Evolutionary conservation across 2,329 filamentous ascomycete genomes (phyloP), one percentile per base, ranked within the genome.

Genomic region (Ilyonectria sp.): DNA sequence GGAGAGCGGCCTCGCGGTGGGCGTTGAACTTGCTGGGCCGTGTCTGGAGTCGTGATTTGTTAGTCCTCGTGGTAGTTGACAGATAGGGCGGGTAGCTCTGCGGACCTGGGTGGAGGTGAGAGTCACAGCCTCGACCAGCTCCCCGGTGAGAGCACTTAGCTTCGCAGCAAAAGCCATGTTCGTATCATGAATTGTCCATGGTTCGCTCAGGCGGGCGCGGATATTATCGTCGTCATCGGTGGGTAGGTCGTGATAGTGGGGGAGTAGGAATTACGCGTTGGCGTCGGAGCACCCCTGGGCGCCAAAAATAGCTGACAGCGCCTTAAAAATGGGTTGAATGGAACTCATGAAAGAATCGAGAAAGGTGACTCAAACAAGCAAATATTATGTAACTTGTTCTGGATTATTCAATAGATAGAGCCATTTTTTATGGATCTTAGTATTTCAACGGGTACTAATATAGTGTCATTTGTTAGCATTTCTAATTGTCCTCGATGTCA

Each of bases 161-260:
- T 85, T 87, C 70, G 91, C 89, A 74, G 90, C 86, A 79, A 93
- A 91, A 40, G 93, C 89, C 93, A 97, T 97, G 43, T 15, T 65
- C 43, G 26, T 68, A 58, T 75, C 71, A 74, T 71, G 52, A 57
- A 55, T 47, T 40, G 43, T 53, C 26, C 60, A 59, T 68, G 49
- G 44, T 21, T 31, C 29, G 26, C 19, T 52, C 17, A 17, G 33
- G 44, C 33, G n/a, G 13, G n/a, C 13, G 54, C 26, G 31, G 15
- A 54, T n/a, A 23, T n/a, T 9, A 31, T 46, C 43, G n/a, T 50
- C 49, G 62, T 62, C 62, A 53, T 60, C 37, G 50, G 26, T 58
- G 26, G 60, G 64, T 29, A 63, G 44, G 57, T 46, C 40, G 44
- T 62, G 43, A 64, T 72, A 65, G 71, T 19, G 73, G 66, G 60